Base-by-base conservation (phyloP, 768 basidiomycete species). In the Russula earlei region DNA sequence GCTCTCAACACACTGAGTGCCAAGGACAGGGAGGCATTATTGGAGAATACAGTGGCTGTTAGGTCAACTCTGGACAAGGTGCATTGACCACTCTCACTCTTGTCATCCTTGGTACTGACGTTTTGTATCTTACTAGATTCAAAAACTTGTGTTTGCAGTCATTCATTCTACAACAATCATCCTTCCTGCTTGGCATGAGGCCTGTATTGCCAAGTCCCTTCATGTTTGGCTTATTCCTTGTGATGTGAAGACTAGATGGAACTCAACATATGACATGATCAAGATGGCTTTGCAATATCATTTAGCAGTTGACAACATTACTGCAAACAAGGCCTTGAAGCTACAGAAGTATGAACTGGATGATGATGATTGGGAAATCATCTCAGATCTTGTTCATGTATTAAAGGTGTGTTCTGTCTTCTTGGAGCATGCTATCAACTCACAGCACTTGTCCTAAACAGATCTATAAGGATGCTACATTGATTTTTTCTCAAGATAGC, bases 81-180 rank as follows among this genome's bases (percentile, higher is more conserved):
- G 5, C 11, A 9, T 27, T 15, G 4, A n/a, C n/a, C n/a, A n/a
- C n/a, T n/a, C n/a, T n/a, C n/a, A 31, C 4, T 31, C 29, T 31
- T 31, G 9, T 31, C 5, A 9, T 5, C 29, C 9, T 31, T 31
- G 5, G 4, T 31, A 31, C 9, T 31, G 4, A 9, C 4, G 29
- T 31, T 9, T 31, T 9, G 9, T 31, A 31, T 31, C 9, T 31
- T 44, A 45, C 11, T 56, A 54, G 49, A 40, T 55, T 4, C 58
- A 40, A 8, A 62, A 60, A 27, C 17, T 49, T 11, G 31, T 58
- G 19, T 54, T 36, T 17, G 42, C 55, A 65, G 67, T 53, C 65
- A 31, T 20, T 1, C 19, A 52, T 31, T 52, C 50, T 0, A 9
- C 50, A 1, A 52, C 50, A 2, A 20, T 52, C n/a, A 8, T 43